These are phyloP conservation scores for Phaffia tasmanica DNA, from an alignment of 768 basidiomycete genomes.

Conservation along the genomic window DNA sequence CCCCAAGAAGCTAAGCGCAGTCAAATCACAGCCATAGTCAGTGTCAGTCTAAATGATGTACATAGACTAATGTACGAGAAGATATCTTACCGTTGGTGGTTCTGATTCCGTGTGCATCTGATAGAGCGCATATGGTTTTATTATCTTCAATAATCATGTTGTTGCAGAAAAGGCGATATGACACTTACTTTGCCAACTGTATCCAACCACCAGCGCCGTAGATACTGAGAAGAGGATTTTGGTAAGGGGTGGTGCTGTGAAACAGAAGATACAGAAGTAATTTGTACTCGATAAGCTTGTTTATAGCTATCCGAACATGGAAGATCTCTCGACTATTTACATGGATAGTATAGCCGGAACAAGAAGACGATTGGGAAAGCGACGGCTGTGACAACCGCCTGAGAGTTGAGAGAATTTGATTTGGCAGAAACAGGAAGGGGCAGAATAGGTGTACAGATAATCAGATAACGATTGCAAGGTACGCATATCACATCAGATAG, in stretches of 20 bases:
- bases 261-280: too few species aligned
- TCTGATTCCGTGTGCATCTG: conserved; percentile 42
- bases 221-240: conserved; percentile 1
- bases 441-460: neutral
- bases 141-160: neutral
- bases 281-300: too few species aligned
- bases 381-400: conserved; percentile 49
- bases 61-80: too few species aligned
- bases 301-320: neutral
- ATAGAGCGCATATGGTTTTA: neutral
- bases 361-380: conserved; percentile 64
- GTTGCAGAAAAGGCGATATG: neutral
- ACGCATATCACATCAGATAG: neutral
- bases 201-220: conserved; percentile 47
- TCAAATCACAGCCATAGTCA: neutral
- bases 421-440: neutral
- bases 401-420: neutral
- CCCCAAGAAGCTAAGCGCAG: conserved; percentile 41
- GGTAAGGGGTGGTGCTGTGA: neutral
- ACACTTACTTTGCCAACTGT: conserved; percentile 57
- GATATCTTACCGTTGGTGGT: conserved; percentile 35
- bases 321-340: neutral
- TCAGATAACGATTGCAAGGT: neutral
- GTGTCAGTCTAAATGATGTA: too few species aligned
- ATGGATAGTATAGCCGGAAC: conserved; percentile 59